Evolutionary conservation across 352 stramenopile species (phyloP).

Genomic region (Phytophthora uliginosa): DNA sequence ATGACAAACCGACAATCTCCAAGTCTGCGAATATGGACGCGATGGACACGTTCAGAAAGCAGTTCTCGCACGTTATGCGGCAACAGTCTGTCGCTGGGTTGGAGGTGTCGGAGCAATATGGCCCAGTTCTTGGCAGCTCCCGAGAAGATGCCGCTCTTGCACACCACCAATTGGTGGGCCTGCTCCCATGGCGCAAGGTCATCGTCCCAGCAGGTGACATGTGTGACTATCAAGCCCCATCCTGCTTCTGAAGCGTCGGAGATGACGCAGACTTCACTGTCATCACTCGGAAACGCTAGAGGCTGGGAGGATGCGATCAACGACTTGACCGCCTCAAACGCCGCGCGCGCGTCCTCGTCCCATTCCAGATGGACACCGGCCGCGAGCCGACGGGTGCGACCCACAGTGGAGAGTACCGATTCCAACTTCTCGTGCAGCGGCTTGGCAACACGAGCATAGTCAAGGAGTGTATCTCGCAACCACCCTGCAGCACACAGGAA

Average conservation of each 20-base stretch:
- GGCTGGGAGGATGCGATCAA: background rate
- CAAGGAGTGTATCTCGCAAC: background rate
- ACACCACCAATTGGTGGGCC: background rate
- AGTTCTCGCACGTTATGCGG: slow-evolving; percentile 37
- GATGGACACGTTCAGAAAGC: slow-evolving; percentile 37
- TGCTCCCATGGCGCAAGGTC: background rate
- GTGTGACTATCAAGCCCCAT: background rate
- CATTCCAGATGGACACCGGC: background rate
- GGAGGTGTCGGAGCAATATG: slow-evolving; percentile 28
- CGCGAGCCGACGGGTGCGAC: background rate
- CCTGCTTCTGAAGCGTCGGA: background rate
- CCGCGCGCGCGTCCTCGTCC: background rate
- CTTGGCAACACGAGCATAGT: background rate
- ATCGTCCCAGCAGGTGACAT: background rate
- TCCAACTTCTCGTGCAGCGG: background rate
- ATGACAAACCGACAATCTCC: slow-evolving; percentile 15
- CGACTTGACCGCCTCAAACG: background rate
- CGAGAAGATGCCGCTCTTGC: background rate
- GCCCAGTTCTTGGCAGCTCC: background rate
- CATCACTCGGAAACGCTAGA: background rate
- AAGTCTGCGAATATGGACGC: slow-evolving; percentile 33
- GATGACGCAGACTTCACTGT: background rate
- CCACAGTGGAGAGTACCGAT: background rate
- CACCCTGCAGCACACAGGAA: background rate
- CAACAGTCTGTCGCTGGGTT: slow-evolving; percentile 26